phyloP scores from a whole-genome alignment of 352 stramenopile genomes.

The Globisporangium radiosum region DNA sequence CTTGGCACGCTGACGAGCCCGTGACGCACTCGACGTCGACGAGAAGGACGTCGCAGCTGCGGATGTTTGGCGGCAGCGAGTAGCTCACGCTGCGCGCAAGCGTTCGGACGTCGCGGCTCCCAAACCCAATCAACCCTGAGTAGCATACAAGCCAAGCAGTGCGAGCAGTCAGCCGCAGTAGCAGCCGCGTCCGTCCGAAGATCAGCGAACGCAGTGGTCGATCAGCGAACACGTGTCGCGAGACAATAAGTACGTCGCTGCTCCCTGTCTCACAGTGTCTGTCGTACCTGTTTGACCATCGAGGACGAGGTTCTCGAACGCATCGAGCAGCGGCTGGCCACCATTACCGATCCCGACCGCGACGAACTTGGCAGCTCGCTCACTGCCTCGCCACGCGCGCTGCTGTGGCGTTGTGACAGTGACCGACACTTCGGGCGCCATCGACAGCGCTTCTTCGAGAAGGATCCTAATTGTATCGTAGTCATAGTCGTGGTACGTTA shows the following conservation, averaged over 20 bases:
- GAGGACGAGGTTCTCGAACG: constrained; percentile 3
- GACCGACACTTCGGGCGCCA: background rate
- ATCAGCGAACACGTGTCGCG: no score
- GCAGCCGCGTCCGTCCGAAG: no score
- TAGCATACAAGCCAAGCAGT: no score
- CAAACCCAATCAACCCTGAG: constrained; percentile 8
- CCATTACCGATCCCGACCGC: constrained; percentile 11
- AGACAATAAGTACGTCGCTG: no score
- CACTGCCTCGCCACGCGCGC: constrained; percentile 2
- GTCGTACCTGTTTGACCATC: constrained; percentile 2
- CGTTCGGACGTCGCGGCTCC: constrained; percentile 5
- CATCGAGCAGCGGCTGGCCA: constrained; percentile 5
- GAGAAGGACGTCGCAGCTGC: constrained; percentile 6
- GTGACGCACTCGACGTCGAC: constrained; percentile 11
- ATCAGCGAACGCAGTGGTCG: no score
- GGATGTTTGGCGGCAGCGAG: constrained; percentile 1
- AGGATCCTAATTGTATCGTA: constrained; percentile 1
- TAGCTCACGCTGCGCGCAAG: constrained; percentile 4
- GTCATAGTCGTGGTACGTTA: background rate
- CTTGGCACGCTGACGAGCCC: constrained; percentile 6
- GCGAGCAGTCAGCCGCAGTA: no score
- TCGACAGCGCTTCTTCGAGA: constrained; percentile 9
- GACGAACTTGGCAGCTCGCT: constrained; percentile 1
- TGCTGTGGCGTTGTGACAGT: constrained; percentile 2
- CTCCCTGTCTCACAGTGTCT: no score